phyloP scores from a whole-genome alignment of 805 yeast species.

The Candida maesae region DNA sequence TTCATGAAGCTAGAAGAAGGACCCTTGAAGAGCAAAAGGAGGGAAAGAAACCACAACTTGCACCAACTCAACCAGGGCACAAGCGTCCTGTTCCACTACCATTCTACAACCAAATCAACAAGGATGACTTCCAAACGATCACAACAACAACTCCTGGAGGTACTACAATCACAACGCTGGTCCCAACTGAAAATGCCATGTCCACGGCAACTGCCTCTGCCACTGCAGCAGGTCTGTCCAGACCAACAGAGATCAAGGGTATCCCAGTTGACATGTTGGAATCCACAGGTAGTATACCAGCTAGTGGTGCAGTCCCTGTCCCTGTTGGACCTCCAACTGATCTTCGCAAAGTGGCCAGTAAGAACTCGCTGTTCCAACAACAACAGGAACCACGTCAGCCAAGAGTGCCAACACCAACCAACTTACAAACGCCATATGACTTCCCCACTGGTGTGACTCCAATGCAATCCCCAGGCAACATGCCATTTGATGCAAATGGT shows the following conservation, averaged over 20 bases:
- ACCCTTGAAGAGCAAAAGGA: conserved; percentile 39
- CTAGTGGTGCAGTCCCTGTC: background rate
- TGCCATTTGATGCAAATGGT: conserved; percentile 10
- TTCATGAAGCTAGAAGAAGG: conserved; percentile 88
- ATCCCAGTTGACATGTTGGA: conserved; percentile 70
- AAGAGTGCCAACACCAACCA: conserved; percentile 1
- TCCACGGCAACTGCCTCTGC: conserved; percentile 54
- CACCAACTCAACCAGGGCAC: conserved; percentile 9
- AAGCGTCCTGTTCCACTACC: conserved; percentile 60
- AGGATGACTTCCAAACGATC: conserved; percentile 81
- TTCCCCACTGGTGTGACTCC: conserved; percentile 13
- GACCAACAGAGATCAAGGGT: conserved; percentile 60
- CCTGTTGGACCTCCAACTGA: conserved; percentile 3
- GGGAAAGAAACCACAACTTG: conserved; percentile 27
- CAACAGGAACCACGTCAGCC: conserved; percentile 4
- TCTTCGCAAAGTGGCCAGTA: conserved; percentile 21
- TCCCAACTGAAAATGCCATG: conserved; percentile 80
- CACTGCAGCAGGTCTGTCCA: conserved; percentile 50
- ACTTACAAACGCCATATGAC: conserved; percentile 15
- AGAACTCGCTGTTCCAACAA: conserved; percentile 14
- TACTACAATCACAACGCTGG: conserved; percentile 83
- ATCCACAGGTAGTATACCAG: conserved; percentile 66
- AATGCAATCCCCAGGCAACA: conserved; percentile 15
- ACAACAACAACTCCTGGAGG: conserved; percentile 90
- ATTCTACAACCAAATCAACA: conserved; percentile 84